Evolutionary conservation across 176 grass and related monocot genomes (phyloP).

Genomic region (Bothriochloa decipiens): DNA sequence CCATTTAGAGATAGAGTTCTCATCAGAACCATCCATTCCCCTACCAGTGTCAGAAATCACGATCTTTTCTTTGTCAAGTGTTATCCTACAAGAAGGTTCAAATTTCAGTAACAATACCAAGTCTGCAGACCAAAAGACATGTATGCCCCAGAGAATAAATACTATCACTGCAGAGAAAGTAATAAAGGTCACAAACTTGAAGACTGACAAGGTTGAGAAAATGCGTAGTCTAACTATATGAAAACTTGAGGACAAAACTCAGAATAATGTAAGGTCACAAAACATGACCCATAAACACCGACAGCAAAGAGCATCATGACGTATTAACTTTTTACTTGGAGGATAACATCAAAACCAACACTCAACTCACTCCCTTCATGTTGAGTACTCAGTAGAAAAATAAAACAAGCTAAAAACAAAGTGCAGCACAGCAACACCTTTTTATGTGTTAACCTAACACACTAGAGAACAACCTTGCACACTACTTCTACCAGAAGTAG

Average conservation of each 20-base stretch:
- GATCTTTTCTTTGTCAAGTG: constrained; percentile 45
- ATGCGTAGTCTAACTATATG: neutral
- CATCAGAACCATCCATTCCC: constrained; percentile 65
- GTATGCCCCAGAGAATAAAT: constrained; percentile 2
- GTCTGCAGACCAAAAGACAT: neutral
- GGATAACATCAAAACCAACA: neutral
- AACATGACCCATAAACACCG: neutral
- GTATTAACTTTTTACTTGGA: neutral
- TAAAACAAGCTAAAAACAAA: neutral
- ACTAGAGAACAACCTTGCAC: neutral
- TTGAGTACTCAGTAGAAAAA: neutral
- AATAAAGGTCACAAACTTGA: neutral
- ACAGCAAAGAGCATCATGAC: neutral
- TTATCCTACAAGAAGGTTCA: constrained; percentile 52
- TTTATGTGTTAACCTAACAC: neutral
- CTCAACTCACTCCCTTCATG: neutral
- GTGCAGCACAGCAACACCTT: neutral
- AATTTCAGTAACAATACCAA: neutral
- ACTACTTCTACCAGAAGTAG: neutral
- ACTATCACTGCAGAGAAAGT: neutral
- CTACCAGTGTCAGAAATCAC: constrained; percentile 59
- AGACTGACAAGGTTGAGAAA: neutral
- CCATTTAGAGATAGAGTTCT: constrained; percentile 64
- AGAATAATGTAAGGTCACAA: neutral
- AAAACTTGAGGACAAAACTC: neutral